phyloP scores from a whole-genome alignment of 768 basidiomycete species.

The Termitomyces sp. region DNA sequence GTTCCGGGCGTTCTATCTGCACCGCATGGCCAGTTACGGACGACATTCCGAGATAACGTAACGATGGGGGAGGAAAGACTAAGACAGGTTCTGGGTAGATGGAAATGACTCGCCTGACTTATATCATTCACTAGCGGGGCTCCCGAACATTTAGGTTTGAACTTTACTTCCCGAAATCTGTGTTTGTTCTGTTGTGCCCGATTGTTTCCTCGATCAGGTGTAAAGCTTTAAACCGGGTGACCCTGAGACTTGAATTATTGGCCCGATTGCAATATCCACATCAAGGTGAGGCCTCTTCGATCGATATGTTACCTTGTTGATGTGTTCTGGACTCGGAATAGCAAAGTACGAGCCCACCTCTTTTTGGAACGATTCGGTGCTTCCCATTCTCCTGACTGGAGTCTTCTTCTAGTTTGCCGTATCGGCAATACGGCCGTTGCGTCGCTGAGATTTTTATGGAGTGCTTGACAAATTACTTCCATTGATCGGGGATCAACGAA shows the following conservation, averaged over 20 bases:
- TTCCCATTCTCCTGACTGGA: slow-evolving; percentile 13
- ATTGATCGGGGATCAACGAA: slow-evolving; percentile 63
- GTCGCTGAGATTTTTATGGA: slow-evolving; percentile 13
- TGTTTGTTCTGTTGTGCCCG: slow-evolving; percentile 31
- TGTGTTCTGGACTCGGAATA: slow-evolving; percentile 2
- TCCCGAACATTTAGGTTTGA: slow-evolving; percentile 29
- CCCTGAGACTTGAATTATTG: slow-evolving; percentile 26
- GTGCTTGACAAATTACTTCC: slow-evolving; percentile 35
- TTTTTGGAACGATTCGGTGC: slow-evolving; percentile 18
- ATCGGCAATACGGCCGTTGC: slow-evolving; percentile 28
- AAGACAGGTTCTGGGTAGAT: slow-evolving; percentile 40
- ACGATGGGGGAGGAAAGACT: slow-evolving; percentile 38
- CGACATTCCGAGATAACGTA: slow-evolving; percentile 57
- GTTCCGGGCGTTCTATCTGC: slow-evolving; percentile 66
- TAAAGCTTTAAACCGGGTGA: slow-evolving; percentile 25
- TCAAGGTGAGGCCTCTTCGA: slow-evolving; percentile 1
- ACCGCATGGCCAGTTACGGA: slow-evolving; percentile 52
- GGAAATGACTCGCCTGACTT: slow-evolving; percentile 27
- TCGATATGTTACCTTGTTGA: slow-evolving; percentile 9
- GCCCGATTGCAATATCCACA: slow-evolving; percentile 14
- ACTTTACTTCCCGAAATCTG: slow-evolving; percentile 26
- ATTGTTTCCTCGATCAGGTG: slow-evolving; percentile 42
- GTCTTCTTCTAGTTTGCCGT: slow-evolving; percentile 7
- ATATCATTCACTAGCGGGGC: slow-evolving; percentile 28
- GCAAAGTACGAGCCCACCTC: background rate